phyloP scores from a whole-genome alignment of 139 green algal genomes.

The Picocystis salinarum region DNA sequence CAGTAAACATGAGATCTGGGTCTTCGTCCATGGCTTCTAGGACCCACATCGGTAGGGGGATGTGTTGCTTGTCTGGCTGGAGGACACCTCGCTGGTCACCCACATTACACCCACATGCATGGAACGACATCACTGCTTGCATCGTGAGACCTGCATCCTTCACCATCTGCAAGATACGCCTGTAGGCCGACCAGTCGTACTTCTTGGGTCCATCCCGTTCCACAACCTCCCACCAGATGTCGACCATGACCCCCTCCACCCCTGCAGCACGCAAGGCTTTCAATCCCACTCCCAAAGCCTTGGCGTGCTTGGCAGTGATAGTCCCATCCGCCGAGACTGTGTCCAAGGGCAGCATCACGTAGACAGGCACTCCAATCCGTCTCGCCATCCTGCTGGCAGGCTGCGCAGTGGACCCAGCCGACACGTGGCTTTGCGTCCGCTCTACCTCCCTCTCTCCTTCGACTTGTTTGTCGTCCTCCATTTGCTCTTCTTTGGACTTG shows the following conservation, averaged over 20 bases:
- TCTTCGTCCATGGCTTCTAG: slow-evolving; percentile 64
- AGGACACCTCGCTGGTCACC: slow-evolving; percentile 25
- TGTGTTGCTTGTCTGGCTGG: slow-evolving; percentile 41
- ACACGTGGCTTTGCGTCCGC: too few relatives aligned
- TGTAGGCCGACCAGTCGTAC: slow-evolving; percentile 70
- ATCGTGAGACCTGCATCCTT: slow-evolving; percentile 60
- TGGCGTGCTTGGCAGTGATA: slow-evolving; percentile 7
- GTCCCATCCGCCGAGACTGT: slow-evolving; percentile 40
- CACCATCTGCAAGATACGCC: slow-evolving; percentile 39
- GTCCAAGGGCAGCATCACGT: slow-evolving; percentile 97
- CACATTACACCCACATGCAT: slow-evolving; percentile 70
- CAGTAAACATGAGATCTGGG: slow-evolving; percentile 90
- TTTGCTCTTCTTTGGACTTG: too few relatives aligned
- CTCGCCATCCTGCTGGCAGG: too few relatives aligned
- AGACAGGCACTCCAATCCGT: slow-evolving; percentile 68
- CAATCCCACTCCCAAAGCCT: slow-evolving; percentile 17
- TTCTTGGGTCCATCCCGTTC: slow-evolving; percentile 54
- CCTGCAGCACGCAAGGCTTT: slow-evolving; percentile 17
- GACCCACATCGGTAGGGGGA: slow-evolving; percentile 87
- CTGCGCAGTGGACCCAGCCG: too few relatives aligned
- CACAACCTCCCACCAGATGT: slow-evolving; percentile 87
- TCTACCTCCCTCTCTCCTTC: too few relatives aligned
- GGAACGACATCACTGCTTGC: slow-evolving; percentile 82
- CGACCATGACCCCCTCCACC: slow-evolving; percentile 63
- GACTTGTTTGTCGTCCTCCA: too few relatives aligned